Base-by-base conservation (phyloP, 495 filamentous ascomycete species). In the Evernia prunastri region DNA sequence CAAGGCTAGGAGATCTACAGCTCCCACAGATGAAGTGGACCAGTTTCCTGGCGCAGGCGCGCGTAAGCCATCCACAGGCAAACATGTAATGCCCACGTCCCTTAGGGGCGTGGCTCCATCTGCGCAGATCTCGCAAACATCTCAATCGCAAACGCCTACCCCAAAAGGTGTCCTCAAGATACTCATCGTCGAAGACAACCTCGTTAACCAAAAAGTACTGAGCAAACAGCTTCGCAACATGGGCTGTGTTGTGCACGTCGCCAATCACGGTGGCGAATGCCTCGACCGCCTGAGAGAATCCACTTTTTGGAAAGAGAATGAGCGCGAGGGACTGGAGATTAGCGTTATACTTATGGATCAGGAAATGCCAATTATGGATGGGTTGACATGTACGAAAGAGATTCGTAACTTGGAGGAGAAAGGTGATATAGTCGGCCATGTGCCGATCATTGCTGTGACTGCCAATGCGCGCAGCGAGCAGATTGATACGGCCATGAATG, bases 351-450 rank as follows among this genome's bases (percentile, higher is more conserved):
- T 92, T 5, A 91, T 91, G 87, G 90, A 93, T 68, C 85, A 90
- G 58, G 89, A 92, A 69, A 93, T 93, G 90, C 90, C 90, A 0
- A 75, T 92, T 18, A 91, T 91, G 84, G 86, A 92, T 71, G 90
- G 90, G 13, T 81, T 87, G 31, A 84, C 84, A 25, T 88, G 88
- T 63, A 86, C 88, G 23, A 74, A 77, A 40, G 78, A 79, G 54
- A 90, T 95, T 60, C 81, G 90, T 6, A 78, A 83, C 67, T 74
- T 87, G 59, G 86, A 90, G 65, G 63, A 66, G 35, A 60, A 72
- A 64, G 84, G 81, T 3, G 74, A 75, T 56, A 73, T 86, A 42
- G 71, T 77, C 13, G 73, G 74, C 40, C 82, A 90, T 71, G 76
- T 90, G 3, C 88, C 88, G 6, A 88, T 92, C 58, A 83, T 94